A percentile compares a stretch with the other conserved stretches of the same genome.
Evolutionary conservation across 371 early-diverging fungal genomes (phyloP).

Genomic region (Coemansia sp.): DNA sequence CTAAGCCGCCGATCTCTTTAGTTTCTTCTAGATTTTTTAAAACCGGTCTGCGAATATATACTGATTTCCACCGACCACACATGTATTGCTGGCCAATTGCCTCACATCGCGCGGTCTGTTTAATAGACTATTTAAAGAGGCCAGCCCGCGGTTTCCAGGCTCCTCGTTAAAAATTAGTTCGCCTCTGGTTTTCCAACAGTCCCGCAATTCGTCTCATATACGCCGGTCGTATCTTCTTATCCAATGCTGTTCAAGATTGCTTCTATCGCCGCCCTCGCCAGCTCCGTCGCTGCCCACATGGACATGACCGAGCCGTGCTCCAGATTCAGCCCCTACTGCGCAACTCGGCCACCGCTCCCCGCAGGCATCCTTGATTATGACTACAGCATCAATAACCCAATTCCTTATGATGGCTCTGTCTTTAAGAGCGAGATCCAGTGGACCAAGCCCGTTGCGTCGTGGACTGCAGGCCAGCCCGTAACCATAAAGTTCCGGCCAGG

Average conservation of each 20-base stretch:
- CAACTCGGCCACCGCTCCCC: neutral
- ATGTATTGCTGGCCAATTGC: neutral
- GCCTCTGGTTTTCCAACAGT: neutral
- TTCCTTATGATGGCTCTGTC: conserved; percentile 10
- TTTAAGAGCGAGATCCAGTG: conserved; percentile 36
- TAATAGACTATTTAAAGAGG: too few species aligned
- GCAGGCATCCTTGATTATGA: neutral
- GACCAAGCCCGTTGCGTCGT: conserved; percentile 24
- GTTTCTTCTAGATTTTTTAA: too few species aligned
- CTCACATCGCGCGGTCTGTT: too few species aligned
- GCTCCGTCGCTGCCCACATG: neutral
- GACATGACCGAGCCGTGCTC: conserved; percentile 29
- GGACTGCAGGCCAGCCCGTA: conserved; percentile 34
- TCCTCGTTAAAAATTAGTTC: too few species aligned
- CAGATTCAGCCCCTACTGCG: conserved; percentile 7
- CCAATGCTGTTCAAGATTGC: neutral
- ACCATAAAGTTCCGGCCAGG: conserved; percentile 25
- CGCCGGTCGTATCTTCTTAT: neutral
- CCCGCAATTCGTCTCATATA: neutral
- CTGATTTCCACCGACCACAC: too few species aligned
- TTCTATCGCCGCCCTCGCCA: neutral
- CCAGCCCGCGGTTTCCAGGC: too few species aligned
- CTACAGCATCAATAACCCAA: conserved; percentile 10
- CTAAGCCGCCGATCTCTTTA: too few species aligned
- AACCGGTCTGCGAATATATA: too few species aligned